Evolutionary conservation across 1,284 basidiomycete genomes (phyloP).

Genomic region (Puccinia coronata): DNA sequence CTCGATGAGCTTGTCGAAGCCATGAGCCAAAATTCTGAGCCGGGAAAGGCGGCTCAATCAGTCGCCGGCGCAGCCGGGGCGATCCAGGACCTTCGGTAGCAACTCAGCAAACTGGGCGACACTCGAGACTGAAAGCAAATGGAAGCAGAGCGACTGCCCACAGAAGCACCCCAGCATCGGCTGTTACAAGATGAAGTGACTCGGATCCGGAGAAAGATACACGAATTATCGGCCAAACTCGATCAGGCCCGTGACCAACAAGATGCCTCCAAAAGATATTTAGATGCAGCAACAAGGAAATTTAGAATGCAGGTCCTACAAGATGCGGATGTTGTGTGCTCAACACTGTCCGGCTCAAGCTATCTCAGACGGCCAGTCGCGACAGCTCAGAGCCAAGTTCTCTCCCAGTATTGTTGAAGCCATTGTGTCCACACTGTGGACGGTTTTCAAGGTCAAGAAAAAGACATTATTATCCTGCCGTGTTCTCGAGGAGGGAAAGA

Average conservation of each 20-base stretch:
- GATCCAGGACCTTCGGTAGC: conserved; percentile 64
- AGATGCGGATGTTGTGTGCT: conserved; percentile 90
- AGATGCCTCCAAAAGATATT: conserved; percentile 69
- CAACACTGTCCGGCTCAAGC: conserved; percentile 86
- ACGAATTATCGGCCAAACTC: conserved; percentile 69
- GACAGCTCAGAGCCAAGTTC: conserved; percentile 72
- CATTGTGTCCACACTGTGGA: conserved; percentile 95
- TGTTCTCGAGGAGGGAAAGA: conserved; percentile 73
- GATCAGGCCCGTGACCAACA: conserved; percentile 79
- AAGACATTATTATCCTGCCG: conserved; percentile 91
- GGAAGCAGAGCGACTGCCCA: conserved; percentile 62
- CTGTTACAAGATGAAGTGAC: conserved; percentile 63
- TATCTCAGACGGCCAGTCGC: conserved; percentile 80
- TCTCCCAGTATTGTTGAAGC: conserved; percentile 71
- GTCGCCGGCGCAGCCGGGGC: conserved; percentile 60
- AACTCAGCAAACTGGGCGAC: conserved; percentile 70
- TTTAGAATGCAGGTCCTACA: conserved; percentile 74
- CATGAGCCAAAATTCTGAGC: conserved; percentile 64
- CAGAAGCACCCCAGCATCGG: conserved; percentile 60
- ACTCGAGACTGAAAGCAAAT: conserved; percentile 68
- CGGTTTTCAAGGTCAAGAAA: conserved; percentile 97
- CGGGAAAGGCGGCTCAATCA: conserved; percentile 50
- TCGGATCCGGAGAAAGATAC: conserved; percentile 70
- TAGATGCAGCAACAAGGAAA: conserved; percentile 75
- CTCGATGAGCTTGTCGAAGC: conserved; percentile 79